phyloP scores from a whole-genome alignment of 140 eudicot genomes.

The Anethum foeniculum region DNA sequence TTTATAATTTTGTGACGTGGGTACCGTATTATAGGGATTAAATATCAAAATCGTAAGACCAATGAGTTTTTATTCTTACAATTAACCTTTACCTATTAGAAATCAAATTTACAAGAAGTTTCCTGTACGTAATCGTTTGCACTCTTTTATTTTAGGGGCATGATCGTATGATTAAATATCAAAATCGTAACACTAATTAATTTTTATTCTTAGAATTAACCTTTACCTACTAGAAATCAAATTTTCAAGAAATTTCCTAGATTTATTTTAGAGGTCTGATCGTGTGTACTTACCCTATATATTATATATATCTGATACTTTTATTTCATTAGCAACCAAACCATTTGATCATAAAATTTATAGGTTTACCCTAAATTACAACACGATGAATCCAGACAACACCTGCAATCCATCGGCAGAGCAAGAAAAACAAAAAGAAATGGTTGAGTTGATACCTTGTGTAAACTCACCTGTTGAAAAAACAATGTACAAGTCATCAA shows the following conservation, averaged over 20 bases:
- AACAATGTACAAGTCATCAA: background rate
- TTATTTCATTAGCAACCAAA: background rate
- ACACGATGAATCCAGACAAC: background rate
- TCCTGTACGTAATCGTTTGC: too few species aligned
- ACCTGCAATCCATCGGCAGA: background rate
- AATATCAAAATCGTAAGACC: too few species aligned
- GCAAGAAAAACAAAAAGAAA: background rate
- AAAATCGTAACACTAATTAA: too few species aligned
- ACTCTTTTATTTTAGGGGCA: too few species aligned
- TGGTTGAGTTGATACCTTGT: background rate
- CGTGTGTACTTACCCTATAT: background rate
- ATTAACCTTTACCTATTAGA: background rate
- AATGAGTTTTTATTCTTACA: too few species aligned
- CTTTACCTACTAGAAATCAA: background rate
- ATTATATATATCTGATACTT: too few species aligned
- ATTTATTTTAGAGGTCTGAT: too few species aligned
- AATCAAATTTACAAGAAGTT: background rate
- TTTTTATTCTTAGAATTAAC: too few species aligned
- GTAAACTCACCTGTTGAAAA: constrained; percentile 16
- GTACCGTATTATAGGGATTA: too few species aligned
- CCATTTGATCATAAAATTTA: background rate
- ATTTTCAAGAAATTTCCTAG: background rate
- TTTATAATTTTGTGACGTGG: too few species aligned
- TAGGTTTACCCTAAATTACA: too few species aligned
- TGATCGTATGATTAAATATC: too few species aligned